Conservation (phyloP, 2,329 filamentous ascomycete genomes). For the Escovopsis weberi region DNA sequence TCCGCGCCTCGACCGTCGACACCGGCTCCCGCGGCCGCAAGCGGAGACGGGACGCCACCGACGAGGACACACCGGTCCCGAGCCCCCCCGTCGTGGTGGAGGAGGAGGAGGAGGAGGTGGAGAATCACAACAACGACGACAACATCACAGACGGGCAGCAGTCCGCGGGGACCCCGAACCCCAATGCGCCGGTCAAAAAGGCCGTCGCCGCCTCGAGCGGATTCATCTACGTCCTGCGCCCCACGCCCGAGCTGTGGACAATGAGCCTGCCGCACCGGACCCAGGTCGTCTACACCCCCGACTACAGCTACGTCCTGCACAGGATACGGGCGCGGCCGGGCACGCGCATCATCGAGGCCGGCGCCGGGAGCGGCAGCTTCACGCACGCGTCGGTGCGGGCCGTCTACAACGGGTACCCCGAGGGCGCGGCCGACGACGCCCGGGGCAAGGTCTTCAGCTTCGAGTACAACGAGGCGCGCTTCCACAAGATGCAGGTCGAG, state of each 20-base stretch:
- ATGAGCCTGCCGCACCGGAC: conserved; percentile 66
- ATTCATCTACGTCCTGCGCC: conserved; percentile 65
- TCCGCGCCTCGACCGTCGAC: conserved; percentile 78
- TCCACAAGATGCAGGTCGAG: conserved; percentile 53
- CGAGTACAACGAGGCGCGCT: conserved; percentile 65
- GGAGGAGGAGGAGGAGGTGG: conserved; percentile 18
- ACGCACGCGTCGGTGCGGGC: conserved; percentile 65
- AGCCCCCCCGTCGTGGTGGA: conserved; percentile 4
- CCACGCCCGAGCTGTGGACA: conserved; percentile 74
- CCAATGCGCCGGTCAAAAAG: conserved; percentile 27
- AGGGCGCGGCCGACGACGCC: conserved; percentile 20
- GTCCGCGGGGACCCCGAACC: neutral
- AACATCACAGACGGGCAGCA: too few relatives aligned
- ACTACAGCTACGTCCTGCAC: conserved; percentile 75
- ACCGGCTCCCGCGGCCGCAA: conserved; percentile 77
- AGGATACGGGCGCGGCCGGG: conserved; percentile 61
- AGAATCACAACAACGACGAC: too few relatives aligned
- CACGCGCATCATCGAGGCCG: conserved; percentile 61
- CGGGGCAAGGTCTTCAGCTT: conserved; percentile 67
- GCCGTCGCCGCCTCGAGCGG: conserved; percentile 45
- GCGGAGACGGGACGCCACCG: conserved; percentile 35
- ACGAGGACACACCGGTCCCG: conserved; percentile 27
- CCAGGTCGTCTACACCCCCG: conserved; percentile 75
- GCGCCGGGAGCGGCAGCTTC: conserved; percentile 70
- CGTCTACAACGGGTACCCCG: conserved; percentile 58